Base-by-base conservation (phyloP, 2,329 filamentous ascomycete genomes). In the Phyllosticta capitalensis region DNA sequence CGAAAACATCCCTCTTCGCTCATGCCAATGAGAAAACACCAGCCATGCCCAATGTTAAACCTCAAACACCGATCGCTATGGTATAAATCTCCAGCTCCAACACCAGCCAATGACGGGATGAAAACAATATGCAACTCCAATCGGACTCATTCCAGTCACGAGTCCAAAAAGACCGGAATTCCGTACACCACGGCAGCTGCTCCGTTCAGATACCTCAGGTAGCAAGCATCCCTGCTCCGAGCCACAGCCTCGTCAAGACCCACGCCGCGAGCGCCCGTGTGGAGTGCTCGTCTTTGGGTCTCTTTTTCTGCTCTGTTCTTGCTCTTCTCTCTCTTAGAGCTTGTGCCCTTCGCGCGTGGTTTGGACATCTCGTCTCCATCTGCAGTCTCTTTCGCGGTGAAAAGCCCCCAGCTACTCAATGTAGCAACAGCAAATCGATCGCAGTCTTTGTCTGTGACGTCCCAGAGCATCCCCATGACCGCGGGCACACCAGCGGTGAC, bases 381-480 rank as follows among this genome's bases (percentile, higher is more conserved):
- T 69, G 72, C n/a, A 53, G 49, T 49, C 17, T 54, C 33, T 28
- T 49, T n/a, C 22, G 72, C 68, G 72, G 61, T 80, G 80, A 72
- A 77, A 6, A 99, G 72, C 0, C 94, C 94, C 94, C 94, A 99
- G 66, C 87, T 81, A 69, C 94, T 88, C 70, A 96, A 88, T 2
- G 88, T 78, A 24, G 82, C 80, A 33, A 87, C 84, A 0, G 92
- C 89, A 72, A 96, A 95, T 19, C 92, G 88, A 76, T 99, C 95
- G 71, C 96, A 96, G 72, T 99, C 94, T 67, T 89, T 89, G 71
- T 99, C 94, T 9, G 94, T 99, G 55, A 99, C 94, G 72, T 99
- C 94, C 94, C 94, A 99, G 45, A 99, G 79, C 17, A 92, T 96
- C 52, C 91, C 94, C 1, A 97, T 85, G 9, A 97, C 84, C 0